Conservation (phyloP, 1,284 basidiomycete species). For the Austropuccinia psidii region DNA sequence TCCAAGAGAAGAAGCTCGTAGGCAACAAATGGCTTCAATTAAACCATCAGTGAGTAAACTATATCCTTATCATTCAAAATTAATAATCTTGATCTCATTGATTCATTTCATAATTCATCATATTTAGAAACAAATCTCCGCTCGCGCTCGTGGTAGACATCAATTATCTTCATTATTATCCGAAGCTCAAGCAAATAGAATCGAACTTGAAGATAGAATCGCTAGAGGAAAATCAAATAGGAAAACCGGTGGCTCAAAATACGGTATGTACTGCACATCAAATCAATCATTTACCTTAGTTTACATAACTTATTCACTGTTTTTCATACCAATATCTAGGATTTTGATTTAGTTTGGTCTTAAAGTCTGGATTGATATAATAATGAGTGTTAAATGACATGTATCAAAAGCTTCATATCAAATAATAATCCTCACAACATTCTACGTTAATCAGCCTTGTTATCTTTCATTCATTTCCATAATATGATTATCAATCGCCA, state of each 20-base stretch:
- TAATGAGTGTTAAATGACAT: too few relatives aligned
- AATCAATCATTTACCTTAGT: too few relatives aligned
- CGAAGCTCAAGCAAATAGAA: slow-evolving; percentile 43
- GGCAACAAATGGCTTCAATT: slow-evolving; percentile 1
- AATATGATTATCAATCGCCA: too few relatives aligned
- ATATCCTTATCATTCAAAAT: background rate
- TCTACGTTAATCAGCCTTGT: too few relatives aligned
- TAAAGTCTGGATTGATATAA: too few relatives aligned
- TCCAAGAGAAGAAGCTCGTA: slow-evolving; percentile 23
- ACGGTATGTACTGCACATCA: slow-evolving; percentile 42
- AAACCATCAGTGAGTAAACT: slow-evolving; percentile 12
- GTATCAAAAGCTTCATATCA: too few relatives aligned
- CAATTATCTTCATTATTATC: slow-evolving; percentile 44
- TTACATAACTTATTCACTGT: too few relatives aligned
- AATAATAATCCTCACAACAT: too few relatives aligned
- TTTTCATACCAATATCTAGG: too few relatives aligned
- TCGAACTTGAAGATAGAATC: slow-evolving; percentile 44
- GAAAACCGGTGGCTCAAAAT: slow-evolving; percentile 43
- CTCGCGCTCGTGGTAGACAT: slow-evolving; percentile 38
- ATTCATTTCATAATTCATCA: too few relatives aligned
- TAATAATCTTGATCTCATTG: background rate
- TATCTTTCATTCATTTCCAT: too few relatives aligned
- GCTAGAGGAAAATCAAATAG: slow-evolving; percentile 43
- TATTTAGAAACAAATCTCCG: slow-evolving; percentile 33
- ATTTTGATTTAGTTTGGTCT: too few relatives aligned